Evolutionary conservation across 2,329 filamentous ascomycete genomes (phyloP), one percentile per base, ranked within the genome.

Genomic region (Aspergillus terreus): DNA sequence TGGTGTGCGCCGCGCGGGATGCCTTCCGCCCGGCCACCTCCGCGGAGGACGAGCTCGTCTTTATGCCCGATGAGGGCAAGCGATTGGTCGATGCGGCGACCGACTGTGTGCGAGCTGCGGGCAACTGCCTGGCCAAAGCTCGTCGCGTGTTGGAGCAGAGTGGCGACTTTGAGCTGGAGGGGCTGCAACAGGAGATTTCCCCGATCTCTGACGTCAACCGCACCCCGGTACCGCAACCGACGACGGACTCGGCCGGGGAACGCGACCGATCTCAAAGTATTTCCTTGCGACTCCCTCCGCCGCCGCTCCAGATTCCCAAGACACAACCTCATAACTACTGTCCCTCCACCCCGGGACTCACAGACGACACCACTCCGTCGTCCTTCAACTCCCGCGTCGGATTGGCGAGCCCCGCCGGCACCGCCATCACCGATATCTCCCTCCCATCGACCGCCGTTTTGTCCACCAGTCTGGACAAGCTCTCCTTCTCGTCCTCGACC

Each of bases 81-180:
- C 80, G 85, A 25, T 78, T 96, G 38, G 81, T 94, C 30, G 78
- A 82, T 54, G 89, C 90, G 17, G 91, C 91, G 7, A 96, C 91
- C 6, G 85, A 83, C 53, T 96, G 92, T 66, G 92, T 99, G 23
- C 86, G 90, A 60, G 88, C 90, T 19, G 91, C 92, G 42, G 92
- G 92, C 38, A 91, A 96, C 61, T 96, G 92, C 69, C 88, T 96
- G 17, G 86, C 88, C 6, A 92, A 92, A 72, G 87, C 92, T 10
- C 90, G 90, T 63, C 80, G 83, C 66, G 84, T 95, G 42, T 87
- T 99, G 52, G 91, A 96, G 71, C 82, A 87, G 54, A 90, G 94
- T 57, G 91, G 92, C 17, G 92, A 96, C 69, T 95, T 96, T 58
- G 91, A 96, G 69, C 84, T 92, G 59, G 83, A 87, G 58, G 66